Evolutionary conservation across 352 stramenopile species (phyloP).

Genomic region (Phytophthora meadii): DNA sequence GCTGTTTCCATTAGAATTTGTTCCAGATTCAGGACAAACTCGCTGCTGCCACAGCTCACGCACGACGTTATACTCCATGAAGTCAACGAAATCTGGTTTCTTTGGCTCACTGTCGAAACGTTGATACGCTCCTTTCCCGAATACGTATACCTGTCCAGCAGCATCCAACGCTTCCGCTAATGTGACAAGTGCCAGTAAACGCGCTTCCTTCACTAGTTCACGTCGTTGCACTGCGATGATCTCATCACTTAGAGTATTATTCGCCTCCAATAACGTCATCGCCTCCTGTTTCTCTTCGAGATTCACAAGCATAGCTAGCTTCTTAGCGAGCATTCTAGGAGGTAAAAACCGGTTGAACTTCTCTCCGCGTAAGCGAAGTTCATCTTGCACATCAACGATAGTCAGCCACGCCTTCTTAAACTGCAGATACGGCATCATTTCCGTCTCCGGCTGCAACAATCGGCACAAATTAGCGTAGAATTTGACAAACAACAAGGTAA

Average conservation of each 20-base stretch:
- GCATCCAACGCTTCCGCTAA: slow-evolving; percentile 72
- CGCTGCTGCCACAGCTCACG: slow-evolving; percentile 63
- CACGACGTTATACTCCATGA: slow-evolving; percentile 72
- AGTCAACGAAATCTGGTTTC: slow-evolving; percentile 74
- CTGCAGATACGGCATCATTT: slow-evolving; percentile 74
- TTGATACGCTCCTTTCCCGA: slow-evolving; percentile 70
- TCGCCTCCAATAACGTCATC: slow-evolving; percentile 59
- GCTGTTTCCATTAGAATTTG: neutral
- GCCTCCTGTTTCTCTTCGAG: slow-evolving; percentile 76
- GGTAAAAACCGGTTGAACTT: slow-evolving; percentile 76
- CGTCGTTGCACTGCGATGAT: slow-evolving; percentile 48
- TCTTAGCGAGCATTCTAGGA: slow-evolving; percentile 56
- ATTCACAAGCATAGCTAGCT: slow-evolving; percentile 67
- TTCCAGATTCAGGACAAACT: slow-evolving; percentile 40
- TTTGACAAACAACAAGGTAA: no score
- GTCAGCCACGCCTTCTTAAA: slow-evolving; percentile 78
- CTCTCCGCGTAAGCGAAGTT: slow-evolving; percentile 66
- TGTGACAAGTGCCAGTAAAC: slow-evolving; percentile 47
- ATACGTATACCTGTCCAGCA: slow-evolving; percentile 81
- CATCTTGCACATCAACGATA: slow-evolving; percentile 73
- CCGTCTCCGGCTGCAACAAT: slow-evolving; percentile 51
- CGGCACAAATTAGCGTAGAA: neutral
- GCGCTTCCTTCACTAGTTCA: slow-evolving; percentile 57
- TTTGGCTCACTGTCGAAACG: slow-evolving; percentile 67
- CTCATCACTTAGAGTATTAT: slow-evolving; percentile 60